Conservation (phyloP, 495 filamentous ascomycete species). For the Hypoxylon crocopeplum region DNA sequence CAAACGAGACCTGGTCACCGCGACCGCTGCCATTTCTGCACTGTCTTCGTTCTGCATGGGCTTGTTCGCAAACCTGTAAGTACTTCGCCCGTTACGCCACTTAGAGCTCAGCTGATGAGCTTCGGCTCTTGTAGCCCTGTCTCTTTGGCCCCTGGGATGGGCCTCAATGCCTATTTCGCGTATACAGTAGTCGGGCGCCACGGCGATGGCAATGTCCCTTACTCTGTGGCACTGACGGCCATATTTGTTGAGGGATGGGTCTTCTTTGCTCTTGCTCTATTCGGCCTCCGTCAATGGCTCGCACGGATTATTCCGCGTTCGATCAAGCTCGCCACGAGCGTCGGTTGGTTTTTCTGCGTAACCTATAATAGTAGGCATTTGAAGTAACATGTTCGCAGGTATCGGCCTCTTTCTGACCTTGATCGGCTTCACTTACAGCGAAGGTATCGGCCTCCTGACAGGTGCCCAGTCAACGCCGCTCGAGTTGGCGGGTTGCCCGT, state of each 20-base stretch:
- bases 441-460: slow-evolving; percentile 76
- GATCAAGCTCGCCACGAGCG: slow-evolving; percentile 84
- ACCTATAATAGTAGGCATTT: no score
- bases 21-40: slow-evolving; percentile 78
- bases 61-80: slow-evolving; percentile 66
- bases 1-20: slow-evolving; percentile 78
- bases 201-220: slow-evolving; percentile 70
- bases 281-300: slow-evolving; percentile 84
- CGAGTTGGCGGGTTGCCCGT: slow-evolving; percentile 70
- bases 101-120: not conserved
- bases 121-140: slow-evolving; percentile 62
- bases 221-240: slow-evolving; percentile 73
- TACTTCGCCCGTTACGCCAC: not conserved
- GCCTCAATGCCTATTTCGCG: slow-evolving; percentile 83
- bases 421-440: slow-evolving; percentile 79
- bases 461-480: slow-evolving; percentile 66
- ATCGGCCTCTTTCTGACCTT: slow-evolving; percentile 82
- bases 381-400: no score
- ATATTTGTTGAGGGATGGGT: slow-evolving; percentile 85
- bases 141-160: slow-evolving; percentile 81
- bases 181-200: slow-evolving; percentile 82
- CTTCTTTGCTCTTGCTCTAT: slow-evolving; percentile 70
- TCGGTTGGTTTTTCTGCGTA: no score
- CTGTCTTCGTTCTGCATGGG: slow-evolving; percentile 77
- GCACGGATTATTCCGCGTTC: slow-evolving; percentile 76